Base-by-base conservation (phyloP, 305 asterid genomes). In the Salvia sclarea region DNA sequence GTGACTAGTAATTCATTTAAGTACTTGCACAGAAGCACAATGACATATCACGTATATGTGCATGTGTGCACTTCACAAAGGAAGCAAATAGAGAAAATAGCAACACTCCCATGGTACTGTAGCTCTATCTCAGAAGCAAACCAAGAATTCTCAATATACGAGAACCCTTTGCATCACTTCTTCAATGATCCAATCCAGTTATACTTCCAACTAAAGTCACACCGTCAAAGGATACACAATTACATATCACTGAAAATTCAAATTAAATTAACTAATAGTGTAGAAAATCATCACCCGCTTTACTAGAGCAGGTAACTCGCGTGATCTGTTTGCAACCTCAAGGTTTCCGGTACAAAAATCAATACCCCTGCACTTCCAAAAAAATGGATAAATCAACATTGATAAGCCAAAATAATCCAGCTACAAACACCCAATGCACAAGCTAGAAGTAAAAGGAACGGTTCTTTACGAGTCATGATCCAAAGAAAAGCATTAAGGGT, bases 291-390 rank as follows among this genome's bases (percentile, higher is more conserved):
- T 73, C 73, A 93, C 98, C 97, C 80, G 78, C 79, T 85, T 93
- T 70, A 87, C 17, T 47, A 88, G 65, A 12, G 74, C 54, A 77
- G 98, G 96, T 74, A 93, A 78, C 45, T 88, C 94, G 11, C 8
- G 73, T 55, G 83, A 86, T 80, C 82, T 81, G 72, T 24, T 22
- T 0, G 96, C 86, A 53, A 84, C 78, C 75, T 83, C 88, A 7
- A 78, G 72, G 79, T 83, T 91, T 40, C 92, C 82, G 74, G 88
- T 69, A 47, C 91, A 79, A 83, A 76, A 84, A 79, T 93, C 98
- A 71, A 93, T 81, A 60, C 95, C 91, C 79, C 98, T 93, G 85
- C 82, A 82, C 61, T 68, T 61, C 61, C 57, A 73, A 45, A 53
- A 70, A 16, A 10, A 21, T 24, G 4, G 24, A 41, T 24, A 61